Evolutionary conservation across 768 basidiomycete genomes (phyloP).

Genomic region (Suillus variegatus): DNA sequence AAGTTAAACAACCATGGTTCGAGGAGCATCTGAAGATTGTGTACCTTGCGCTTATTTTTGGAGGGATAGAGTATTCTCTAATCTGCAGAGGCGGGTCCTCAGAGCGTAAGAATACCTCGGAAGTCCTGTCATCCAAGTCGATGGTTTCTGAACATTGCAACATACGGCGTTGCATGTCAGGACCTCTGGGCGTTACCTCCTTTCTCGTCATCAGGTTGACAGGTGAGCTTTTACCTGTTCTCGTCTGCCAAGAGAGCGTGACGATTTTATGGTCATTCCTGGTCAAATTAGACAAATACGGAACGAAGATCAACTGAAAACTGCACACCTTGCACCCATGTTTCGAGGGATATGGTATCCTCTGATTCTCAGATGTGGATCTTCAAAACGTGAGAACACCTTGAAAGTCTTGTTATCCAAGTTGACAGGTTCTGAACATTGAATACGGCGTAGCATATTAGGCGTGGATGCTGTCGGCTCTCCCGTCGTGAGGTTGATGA

Average conservation of each 20-base stretch:
- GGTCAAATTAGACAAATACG: not conserved
- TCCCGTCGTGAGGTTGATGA: conserved; percentile 35
- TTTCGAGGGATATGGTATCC: conserved; percentile 15
- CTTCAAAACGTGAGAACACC: conserved; percentile 35
- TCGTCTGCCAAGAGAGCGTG: conserved; percentile 42
- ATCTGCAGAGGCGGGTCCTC: conserved; percentile 25
- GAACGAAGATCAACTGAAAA: not conserved
- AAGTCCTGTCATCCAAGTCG: conserved; percentile 21
- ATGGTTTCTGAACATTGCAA: conserved; percentile 29
- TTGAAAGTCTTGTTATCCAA: conserved; percentile 20
- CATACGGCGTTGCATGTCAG: conserved; percentile 30
- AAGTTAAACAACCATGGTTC: not conserved
- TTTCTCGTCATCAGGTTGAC: conserved; percentile 36
- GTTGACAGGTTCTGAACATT: conserved; percentile 26
- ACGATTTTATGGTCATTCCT: conserved; percentile 19
- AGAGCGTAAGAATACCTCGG: conserved; percentile 32
- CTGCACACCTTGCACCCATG: not conserved
- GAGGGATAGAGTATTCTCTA: conserved; percentile 14
- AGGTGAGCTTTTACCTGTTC: conserved; percentile 34
- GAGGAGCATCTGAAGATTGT: not conserved
- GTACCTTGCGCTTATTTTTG: not conserved
- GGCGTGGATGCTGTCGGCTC: conserved; percentile 19
- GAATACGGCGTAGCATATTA: conserved; percentile 31
- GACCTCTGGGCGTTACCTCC: conserved; percentile 18
- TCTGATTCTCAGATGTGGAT: conserved; percentile 20